These are phyloP conservation scores for Blastocystis sp. DNA, from an alignment of 352 stramenopile genomes.

Conservation along the genomic window DNA sequence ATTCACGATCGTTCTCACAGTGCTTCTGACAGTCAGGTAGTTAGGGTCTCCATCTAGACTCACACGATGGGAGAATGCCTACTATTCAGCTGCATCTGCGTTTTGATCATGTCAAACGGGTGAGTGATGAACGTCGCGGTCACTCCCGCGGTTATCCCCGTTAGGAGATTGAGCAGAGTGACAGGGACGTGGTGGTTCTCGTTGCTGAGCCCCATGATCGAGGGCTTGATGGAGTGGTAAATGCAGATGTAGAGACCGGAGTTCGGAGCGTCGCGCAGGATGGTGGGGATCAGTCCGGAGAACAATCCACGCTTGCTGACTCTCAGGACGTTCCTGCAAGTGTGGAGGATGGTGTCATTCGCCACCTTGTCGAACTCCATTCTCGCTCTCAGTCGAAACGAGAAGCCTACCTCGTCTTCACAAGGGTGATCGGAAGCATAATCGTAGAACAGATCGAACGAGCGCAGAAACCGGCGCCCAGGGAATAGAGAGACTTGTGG, in stretches of 20 bases:
- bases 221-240: conserved; percentile 53
- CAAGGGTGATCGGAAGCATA: conserved; percentile 51
- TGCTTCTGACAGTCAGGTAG: conserved; percentile 31
- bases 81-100: conserved; percentile 51
- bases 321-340: conserved; percentile 23
- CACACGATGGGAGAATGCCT: background rate
- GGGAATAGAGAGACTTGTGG: conserved; percentile 50
- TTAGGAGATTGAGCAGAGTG: conserved; percentile 17
- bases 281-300: conserved; percentile 28
- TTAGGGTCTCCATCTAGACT: conserved; percentile 25
- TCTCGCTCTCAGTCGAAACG: background rate
- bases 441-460: conserved; percentile 30
- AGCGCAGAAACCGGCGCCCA: conserved; percentile 1
- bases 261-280: conserved; percentile 43
- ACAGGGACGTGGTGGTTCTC: background rate
- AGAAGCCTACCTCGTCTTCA: conserved; percentile 42
- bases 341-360: conserved; percentile 49
- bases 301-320: conserved; percentile 13
- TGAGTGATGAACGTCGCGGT: conserved; percentile 13
- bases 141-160: conserved; percentile 23
- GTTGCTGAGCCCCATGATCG: background rate
- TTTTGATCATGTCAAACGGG: conserved; percentile 54
- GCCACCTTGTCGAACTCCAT: conserved; percentile 42
- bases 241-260: conserved; percentile 47
- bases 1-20: conserved; percentile 12